These are phyloP conservation scores for Cyberlindnera euphorbiiphila DNA, from an alignment of 805 yeast species.

Conservation along the genomic window DNA sequence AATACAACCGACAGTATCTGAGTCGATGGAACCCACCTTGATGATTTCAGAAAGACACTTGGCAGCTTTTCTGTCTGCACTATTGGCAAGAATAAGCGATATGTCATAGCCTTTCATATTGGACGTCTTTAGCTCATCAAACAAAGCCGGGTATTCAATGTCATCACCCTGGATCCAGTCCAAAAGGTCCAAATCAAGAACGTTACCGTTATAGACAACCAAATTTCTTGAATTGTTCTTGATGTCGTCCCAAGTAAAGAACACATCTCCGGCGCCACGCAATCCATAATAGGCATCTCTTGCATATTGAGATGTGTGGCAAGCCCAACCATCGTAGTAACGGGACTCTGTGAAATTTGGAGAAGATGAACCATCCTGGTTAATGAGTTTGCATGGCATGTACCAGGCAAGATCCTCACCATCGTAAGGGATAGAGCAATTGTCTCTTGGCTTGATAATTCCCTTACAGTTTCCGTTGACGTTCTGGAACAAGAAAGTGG, in stretches of 20 bases:
- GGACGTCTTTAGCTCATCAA: constrained; percentile 57
- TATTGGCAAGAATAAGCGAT: constrained; percentile 63
- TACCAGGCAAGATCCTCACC: constrained; percentile 83
- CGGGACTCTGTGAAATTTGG: constrained; percentile 56
- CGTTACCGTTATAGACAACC: constrained; percentile 86
- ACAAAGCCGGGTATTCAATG: constrained; percentile 66
- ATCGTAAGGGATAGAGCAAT: constrained; percentile 67
- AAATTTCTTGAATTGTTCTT: constrained; percentile 65
- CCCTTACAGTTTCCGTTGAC: constrained; percentile 88
- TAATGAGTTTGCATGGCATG: constrained; percentile 80
- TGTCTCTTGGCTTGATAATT: constrained; percentile 63
- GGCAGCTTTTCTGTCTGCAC: constrained; percentile 65
- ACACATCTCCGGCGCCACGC: constrained; percentile 66
- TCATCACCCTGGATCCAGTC: constrained; percentile 72
- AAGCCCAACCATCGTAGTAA: constrained; percentile 82
- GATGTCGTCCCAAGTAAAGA: constrained; percentile 87
- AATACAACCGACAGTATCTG: constrained; percentile 89
- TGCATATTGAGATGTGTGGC: constrained; percentile 75
- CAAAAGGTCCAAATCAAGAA: constrained; percentile 73
- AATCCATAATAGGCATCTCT: constrained; percentile 64
- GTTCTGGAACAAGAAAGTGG: constrained; percentile 80
- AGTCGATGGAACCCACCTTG: constrained; percentile 86
- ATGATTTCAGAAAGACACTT: constrained; percentile 81
- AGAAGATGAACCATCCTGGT: constrained; percentile 65
- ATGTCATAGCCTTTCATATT: constrained; percentile 75